These are phyloP conservation scores for Encephalitozoon cuniculi DNA, from an alignment of 371 early-diverging fungal species.

Conservation along the genomic window DNA sequence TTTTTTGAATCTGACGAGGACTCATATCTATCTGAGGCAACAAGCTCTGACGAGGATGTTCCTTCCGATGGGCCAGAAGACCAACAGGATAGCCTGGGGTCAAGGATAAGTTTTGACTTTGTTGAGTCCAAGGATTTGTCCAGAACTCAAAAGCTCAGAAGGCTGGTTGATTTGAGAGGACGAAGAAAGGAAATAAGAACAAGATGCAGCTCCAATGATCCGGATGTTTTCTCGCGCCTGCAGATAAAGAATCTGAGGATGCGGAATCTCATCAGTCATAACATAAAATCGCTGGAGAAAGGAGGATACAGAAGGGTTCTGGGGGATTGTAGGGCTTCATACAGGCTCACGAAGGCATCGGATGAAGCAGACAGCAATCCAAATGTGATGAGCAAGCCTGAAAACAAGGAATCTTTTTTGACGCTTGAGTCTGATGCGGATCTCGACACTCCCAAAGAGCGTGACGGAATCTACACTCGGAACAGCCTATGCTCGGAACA, in stretches of 20 bases:
- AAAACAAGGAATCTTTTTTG: neutral
- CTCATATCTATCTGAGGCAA: neutral
- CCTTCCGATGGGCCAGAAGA: neutral
- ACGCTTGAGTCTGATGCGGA: neutral
- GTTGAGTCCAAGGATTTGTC: conserved; percentile 20
- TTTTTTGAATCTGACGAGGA: neutral
- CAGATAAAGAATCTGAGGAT: conserved; percentile 49
- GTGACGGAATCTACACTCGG: neutral
- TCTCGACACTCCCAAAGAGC: neutral
- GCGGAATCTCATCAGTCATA: conserved; percentile 29
- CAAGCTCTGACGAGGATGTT: neutral
- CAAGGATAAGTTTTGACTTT: neutral
- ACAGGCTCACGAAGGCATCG: conserved; percentile 7
- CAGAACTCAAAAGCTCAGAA: conserved; percentile 22
- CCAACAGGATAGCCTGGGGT: neutral
- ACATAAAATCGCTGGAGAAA: conserved; percentile 30
- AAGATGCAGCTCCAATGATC: neutral
- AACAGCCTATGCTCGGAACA: neutral
- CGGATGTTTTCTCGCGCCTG: conserved; percentile 11
- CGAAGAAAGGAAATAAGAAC: conserved; percentile 15
- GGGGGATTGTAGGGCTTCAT: conserved; percentile 22
- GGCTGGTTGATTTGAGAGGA: conserved; percentile 35
- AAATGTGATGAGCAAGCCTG: neutral
- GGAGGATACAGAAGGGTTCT: conserved; percentile 12
- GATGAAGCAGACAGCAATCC: neutral